Base-by-base conservation (phyloP, 2,329 filamentous ascomycete species). In the Septoria linicola region DNA sequence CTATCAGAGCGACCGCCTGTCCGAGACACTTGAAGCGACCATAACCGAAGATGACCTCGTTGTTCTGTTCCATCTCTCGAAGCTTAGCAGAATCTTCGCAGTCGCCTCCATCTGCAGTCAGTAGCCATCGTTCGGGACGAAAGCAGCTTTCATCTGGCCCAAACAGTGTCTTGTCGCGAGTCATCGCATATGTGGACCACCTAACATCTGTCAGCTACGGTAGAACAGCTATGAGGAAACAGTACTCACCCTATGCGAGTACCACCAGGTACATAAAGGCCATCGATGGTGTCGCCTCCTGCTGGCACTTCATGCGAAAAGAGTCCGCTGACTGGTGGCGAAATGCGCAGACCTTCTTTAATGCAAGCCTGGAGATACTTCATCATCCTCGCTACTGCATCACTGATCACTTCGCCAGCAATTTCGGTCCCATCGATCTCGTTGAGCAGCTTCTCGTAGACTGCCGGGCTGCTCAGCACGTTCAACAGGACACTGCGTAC, bases 391-490 rank as follows among this genome's bases (percentile, higher is more conserved):
- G 67, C 63, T 35, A 66, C 61, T n/a, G 47, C 51, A 36, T 57
- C 51, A 13, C 23, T 46, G 19, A 53, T 39, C 8, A 54, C 25
- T 14, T 42, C 36, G 4, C 32, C 43, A 6, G 20, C n/a, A 16
- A 27, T 34, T 1, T 17, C 13, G 10, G 21, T 45, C 6, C 16
- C n/a, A 2, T 75, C 69, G 31, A 80, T 71, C 53, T 79, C 76
- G 1, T 59, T 62, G 66, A 77, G 71, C 48, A 80, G 67, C 36
- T 68, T 73, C 4, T 67, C 62, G 53, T 78, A 76, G 5, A 72
- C 69, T 4, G 41, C 25, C 6, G 51, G 51, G 31, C 43, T 53
- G n/a, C 56, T 51, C 23, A 59, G 31, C 3, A 62, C 44, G 27
- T 59, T 43, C 8, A 53, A 37, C n/a, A 58, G 41, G 11, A 57